phyloP scores from a whole-genome alignment of 2,329 filamentous ascomycete genomes.

The Calonectria honghensis region DNA sequence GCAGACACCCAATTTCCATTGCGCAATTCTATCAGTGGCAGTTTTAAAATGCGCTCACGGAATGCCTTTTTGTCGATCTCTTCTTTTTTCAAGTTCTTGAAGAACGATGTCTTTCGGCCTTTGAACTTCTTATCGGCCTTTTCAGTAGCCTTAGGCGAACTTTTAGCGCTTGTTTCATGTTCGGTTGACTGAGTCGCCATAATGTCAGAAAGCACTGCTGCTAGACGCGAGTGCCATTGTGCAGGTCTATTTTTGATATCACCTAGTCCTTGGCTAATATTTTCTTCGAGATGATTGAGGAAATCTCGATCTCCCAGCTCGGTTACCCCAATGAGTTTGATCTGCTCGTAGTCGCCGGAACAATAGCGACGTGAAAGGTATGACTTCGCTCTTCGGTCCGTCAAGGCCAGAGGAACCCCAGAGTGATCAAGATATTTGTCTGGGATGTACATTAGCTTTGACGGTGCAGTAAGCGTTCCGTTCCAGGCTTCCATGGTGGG shows the following conservation, averaged over 20 bases:
- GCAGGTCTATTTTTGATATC: not conserved
- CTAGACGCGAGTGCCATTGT: not conserved
- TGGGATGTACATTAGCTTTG: not conserved
- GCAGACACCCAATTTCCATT: not conserved
- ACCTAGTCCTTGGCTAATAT: not conserved
- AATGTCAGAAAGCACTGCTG: slow-evolving; percentile 3
- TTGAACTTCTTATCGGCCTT: not conserved
- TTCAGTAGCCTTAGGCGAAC: not conserved
- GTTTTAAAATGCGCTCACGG: not conserved
- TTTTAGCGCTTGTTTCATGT: not conserved
- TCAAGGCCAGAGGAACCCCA: not conserved
- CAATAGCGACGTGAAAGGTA: not conserved
- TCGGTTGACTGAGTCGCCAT: not conserved
- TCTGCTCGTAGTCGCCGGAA: not conserved
- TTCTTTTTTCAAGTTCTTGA: not conserved
- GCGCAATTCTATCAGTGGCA: not conserved
- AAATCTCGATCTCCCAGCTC: not conserved
- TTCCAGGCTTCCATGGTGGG: not conserved
- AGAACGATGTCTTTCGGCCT: not conserved
- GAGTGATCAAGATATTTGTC: not conserved
- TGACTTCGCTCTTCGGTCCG: not conserved
- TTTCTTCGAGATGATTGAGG: not conserved
- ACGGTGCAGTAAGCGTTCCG: not conserved
- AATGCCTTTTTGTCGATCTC: not conserved
- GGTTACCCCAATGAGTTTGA: not conserved